Conservation (phyloP, 306 rosid genomes). For the Astragalus membranaceus region DNA sequence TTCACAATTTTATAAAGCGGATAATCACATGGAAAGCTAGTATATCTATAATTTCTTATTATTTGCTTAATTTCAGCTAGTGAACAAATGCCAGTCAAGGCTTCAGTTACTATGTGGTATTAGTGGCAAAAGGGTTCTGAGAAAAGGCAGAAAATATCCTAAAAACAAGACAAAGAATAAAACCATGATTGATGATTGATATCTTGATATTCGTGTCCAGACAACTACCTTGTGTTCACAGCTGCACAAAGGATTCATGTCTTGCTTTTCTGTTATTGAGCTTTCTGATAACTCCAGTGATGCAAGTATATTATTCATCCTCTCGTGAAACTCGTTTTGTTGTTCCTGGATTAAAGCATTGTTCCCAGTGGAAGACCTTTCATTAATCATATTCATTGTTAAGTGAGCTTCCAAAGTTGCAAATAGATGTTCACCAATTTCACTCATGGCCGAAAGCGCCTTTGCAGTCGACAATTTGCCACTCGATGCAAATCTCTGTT, state of each 20-base stretch:
- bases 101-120: constrained; percentile 17
- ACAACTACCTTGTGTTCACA: constrained; percentile 69
- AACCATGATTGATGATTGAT: constrained; percentile 41
- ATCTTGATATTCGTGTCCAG: constrained; percentile 49
- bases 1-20: not conserved
- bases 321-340: constrained; percentile 42
- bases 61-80: constrained; percentile 21
- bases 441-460: constrained; percentile 58
- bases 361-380: constrained; percentile 24
- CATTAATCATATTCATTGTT: constrained; percentile 29
- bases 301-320: constrained; percentile 44
- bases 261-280: constrained; percentile 30
- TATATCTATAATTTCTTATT: not conserved
- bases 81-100: constrained; percentile 19
- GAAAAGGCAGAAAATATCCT: constrained; percentile 31
- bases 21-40: not conserved
- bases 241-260: constrained; percentile 28
- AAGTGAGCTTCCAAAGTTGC: constrained; percentile 54
- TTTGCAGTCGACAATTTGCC: constrained; percentile 41
- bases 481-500: constrained; percentile 45
- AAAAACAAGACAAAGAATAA: constrained; percentile 36
- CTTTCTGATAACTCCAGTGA: constrained; percentile 47
- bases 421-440: constrained; percentile 55
- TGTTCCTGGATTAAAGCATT: constrained; percentile 42
- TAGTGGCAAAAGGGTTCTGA: constrained; percentile 16